These are phyloP conservation scores for Nakazawaea holstii DNA, from an alignment of 805 yeast species.

Conservation along the genomic window DNA sequence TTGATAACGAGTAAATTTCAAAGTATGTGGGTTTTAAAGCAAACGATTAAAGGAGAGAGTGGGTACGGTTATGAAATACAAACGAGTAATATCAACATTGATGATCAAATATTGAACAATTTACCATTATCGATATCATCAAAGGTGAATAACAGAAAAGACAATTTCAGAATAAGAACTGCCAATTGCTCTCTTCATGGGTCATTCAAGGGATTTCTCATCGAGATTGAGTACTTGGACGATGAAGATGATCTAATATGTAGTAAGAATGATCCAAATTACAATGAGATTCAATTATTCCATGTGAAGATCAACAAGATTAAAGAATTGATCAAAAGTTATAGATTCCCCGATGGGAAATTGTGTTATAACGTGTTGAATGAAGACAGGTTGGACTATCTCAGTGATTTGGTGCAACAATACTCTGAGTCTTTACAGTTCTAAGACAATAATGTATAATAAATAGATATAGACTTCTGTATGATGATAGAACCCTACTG, in stretches of 20 bases:
- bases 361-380: slow-evolving; percentile 31
- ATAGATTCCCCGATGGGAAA: slow-evolving; percentile 30
- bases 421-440: slow-evolving; percentile 34
- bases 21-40: slow-evolving; percentile 66
- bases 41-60: slow-evolving; percentile 67
- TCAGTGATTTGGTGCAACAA: slow-evolving; percentile 33
- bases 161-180: slow-evolving; percentile 50
- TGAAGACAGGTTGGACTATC: slow-evolving; percentile 29
- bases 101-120: slow-evolving; percentile 6
- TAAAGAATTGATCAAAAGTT: slow-evolving; percentile 24
- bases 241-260: slow-evolving; percentile 10
- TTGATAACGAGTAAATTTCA: slow-evolving; percentile 54
- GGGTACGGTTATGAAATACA: slow-evolving; percentile 61
- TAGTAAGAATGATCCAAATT: slow-evolving; percentile 14
- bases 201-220: slow-evolving; percentile 60
- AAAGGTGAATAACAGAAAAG: slow-evolving; percentile 23
- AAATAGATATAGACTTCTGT: neutral
- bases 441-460: slow-evolving; percentile 10
- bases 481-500: too few relatives aligned
- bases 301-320: slow-evolving; percentile 25
- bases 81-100: slow-evolving; percentile 18
- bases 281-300: slow-evolving; percentile 24
- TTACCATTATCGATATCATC: slow-evolving; percentile 1
- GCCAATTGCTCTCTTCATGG: slow-evolving; percentile 76
- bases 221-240: slow-evolving; percentile 47